Evolutionary conservation across 768 basidiomycete species (phyloP).

Genomic region (Rhizopogon roseolus): DNA sequence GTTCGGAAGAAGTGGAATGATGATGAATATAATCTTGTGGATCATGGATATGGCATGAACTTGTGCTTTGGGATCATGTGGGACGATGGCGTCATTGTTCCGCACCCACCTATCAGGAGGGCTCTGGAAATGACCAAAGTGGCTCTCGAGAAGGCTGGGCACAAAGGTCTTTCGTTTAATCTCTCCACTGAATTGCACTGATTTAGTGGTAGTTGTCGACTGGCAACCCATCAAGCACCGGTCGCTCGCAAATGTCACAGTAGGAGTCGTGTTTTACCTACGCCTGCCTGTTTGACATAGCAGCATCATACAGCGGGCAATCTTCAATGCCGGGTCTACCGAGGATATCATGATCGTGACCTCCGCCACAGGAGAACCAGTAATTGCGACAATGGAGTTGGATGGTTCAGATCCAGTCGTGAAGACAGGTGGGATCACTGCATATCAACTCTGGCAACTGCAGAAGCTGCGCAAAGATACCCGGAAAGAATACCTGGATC

Average conservation of each 20-base stretch:
- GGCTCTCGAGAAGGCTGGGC: slow-evolving; percentile 57
- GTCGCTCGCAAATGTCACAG: slow-evolving; percentile 39
- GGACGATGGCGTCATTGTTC: slow-evolving; percentile 54
- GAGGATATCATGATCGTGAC: slow-evolving; percentile 41
- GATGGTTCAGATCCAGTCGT: slow-evolving; percentile 18
- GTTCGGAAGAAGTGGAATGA: slow-evolving; percentile 58
- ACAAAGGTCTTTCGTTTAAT: slow-evolving; percentile 43
- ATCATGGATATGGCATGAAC: slow-evolving; percentile 47
- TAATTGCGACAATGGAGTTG: slow-evolving; percentile 43
- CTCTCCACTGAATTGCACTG: background rate
- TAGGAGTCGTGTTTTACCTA: slow-evolving; percentile 25
- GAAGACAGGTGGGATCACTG: slow-evolving; percentile 29
- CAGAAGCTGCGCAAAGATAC: slow-evolving; percentile 43
- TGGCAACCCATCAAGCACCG: slow-evolving; percentile 57
- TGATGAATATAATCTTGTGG: slow-evolving; percentile 50
- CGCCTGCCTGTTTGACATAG: background rate
- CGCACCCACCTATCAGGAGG: slow-evolving; percentile 61
- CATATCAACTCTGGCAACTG: slow-evolving; percentile 66
- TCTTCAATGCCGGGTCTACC: slow-evolving; percentile 42
- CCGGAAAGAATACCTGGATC: slow-evolving; percentile 52
- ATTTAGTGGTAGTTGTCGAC: slow-evolving; percentile 50
- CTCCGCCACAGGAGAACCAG: slow-evolving; percentile 46
- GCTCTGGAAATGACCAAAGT: slow-evolving; percentile 52
- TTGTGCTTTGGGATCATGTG: slow-evolving; percentile 61
- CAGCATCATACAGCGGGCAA: slow-evolving; percentile 22